Evolutionary conservation across 163 green algal genomes (phyloP), one percentile per base, ranked within the genome.

Genomic region (Scenedesmus sp.): DNA sequence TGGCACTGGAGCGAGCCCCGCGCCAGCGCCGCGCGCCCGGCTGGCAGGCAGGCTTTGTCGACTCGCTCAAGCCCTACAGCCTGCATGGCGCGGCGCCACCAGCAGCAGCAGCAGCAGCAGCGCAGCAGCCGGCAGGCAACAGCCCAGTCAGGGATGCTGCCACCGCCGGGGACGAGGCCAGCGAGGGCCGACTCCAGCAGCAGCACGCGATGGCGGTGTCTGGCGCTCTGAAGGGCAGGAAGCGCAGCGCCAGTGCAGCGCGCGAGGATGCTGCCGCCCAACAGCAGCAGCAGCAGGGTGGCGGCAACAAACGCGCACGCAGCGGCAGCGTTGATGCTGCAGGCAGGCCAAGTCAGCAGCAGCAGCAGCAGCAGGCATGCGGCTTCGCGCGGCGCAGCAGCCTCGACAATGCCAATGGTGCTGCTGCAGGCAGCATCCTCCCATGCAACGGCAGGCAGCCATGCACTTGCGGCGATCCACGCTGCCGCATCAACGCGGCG

Each of bases 1-100:
- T 90, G 20, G 59, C 92, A 40, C 78, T 94, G 78, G 82, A 92
- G 83, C 33, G 90, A 37, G 43, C 76, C 30, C 61, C 91, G 72
- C 86, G 92, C 49, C 76, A 92, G 65, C 26, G 90, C 49, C 10
- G 78, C 49, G 72, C 90, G 43, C 89, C 89, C 22, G 89, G 81
- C 81, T 92, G 88, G 88, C 81, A 85, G 88, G 16, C 65, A 10
- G 65, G 37, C 9, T 92, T 81, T 46, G 73, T 92, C 13, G 51
- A 89, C 68, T 61, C 87, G 20, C 56, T 91, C 0, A 86, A 91
- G 20, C 87, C 87, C 26, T 81, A 81, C 46, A 70, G 22, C 33
- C n/a, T 83, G 0, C 51, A 30, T 1, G 78, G 56, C 10, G 87
- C 16, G 4, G 35, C 37, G 12, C 2, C 20, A 26, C 53, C 13